Base-by-base conservation (phyloP, 2,329 filamentous ascomycete genomes). In the Fusarium cyanostomum region DNA sequence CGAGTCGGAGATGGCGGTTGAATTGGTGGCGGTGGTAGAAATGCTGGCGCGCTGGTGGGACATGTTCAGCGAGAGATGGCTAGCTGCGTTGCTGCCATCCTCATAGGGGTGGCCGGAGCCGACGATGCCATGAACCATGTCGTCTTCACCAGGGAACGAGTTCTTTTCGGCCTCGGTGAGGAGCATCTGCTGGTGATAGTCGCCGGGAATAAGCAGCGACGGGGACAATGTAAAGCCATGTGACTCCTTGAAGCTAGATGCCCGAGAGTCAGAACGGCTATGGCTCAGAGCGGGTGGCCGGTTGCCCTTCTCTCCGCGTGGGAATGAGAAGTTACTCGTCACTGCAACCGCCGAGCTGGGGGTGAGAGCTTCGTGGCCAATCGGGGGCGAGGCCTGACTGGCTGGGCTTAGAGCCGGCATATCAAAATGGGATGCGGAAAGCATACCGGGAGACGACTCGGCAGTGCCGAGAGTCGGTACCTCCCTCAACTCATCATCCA, bases 191-290 rank as follows among this genome's bases (percentile, higher is more conserved):
- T 83, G 79, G 49, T 84, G 81, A 64, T 83, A 87, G 48, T 89
- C 86, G 42, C 78, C 74, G 11, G 87, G 86, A 50, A 89, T 86
- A 45, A 89, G 78, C n/a, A 89, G 78, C 4, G 84, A 84, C 0
- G 87, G 86, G 8, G 86, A 89, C 30, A 89, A 73, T 37, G 78
- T 81, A 69, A 88, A 87, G 12, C 83, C 84, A 53, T 87, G 83
- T 0, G 81, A 82, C 71, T 88, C 86, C 66, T 82, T 83, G 71
- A 85, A 87, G 69, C 80, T 86, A 3, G 81, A 83, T 0, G 80
- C 78, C 12, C 80, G 78, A 4, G 86, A 85, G 24, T 75, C 74
- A 28, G 73, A 78, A 45, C 79, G 78, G 34, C 73, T 71, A 52
- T 80, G 77, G 59, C 73, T 71, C 62, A 66, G 57, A 26, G 64